These are phyloP conservation scores for Coffea eugenioides DNA, from an alignment of 257 asterid genomes.

Conservation along the genomic window DNA sequence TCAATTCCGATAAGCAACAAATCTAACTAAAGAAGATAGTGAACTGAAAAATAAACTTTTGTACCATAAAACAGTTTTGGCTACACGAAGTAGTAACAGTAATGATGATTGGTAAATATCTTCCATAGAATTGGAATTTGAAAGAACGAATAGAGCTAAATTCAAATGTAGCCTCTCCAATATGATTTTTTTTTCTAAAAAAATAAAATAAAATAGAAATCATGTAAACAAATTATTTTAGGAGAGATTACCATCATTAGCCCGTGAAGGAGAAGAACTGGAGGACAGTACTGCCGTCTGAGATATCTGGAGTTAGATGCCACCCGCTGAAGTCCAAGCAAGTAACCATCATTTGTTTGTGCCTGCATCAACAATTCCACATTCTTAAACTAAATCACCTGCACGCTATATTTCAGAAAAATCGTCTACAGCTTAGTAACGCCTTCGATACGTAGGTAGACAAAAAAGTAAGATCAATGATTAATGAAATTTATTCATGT, in stretches of 20 bases:
- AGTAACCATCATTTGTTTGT: conserved; percentile 74
- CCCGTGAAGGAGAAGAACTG: conserved; percentile 90
- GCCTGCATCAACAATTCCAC: conserved; percentile 33
- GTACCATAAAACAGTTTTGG: not conserved
- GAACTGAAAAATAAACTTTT: not conserved
- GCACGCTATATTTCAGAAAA: no score
- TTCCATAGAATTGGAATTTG: no score
- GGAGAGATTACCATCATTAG: conserved; percentile 65
- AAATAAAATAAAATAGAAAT: not conserved
- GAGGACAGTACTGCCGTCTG: conserved; percentile 40
- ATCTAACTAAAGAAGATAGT: not conserved
- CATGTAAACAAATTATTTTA: not conserved
- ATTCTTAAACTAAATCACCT: not conserved
- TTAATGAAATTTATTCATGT: no score
- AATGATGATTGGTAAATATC: not conserved
- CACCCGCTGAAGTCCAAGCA: conserved; percentile 91
- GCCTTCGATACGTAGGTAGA: not conserved
- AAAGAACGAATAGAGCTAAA: not conserved
- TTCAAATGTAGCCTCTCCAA: not conserved
- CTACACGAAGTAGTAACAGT: not conserved
- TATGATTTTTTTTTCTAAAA: not conserved
- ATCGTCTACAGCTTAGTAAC: no score
- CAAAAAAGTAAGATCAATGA: conserved; percentile 1
- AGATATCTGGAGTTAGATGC: conserved; percentile 49
- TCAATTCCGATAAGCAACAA: not conserved